phyloP scores from a whole-genome alignment of 768 basidiomycete genomes.

The Pleurotus ostreatus region DNA sequence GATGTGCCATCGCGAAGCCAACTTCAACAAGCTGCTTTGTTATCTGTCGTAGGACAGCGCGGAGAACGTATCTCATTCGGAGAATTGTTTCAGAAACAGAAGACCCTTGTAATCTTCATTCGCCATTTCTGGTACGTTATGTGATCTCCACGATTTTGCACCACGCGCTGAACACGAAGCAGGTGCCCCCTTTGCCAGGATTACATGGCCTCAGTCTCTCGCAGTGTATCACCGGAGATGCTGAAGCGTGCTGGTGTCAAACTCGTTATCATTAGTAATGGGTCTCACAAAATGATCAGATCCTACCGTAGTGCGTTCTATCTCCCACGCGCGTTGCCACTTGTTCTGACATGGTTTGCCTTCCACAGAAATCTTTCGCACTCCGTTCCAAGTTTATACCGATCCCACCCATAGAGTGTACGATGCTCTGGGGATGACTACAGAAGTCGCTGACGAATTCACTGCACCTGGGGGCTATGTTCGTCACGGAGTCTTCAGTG shows the following conservation, averaged over 20 bases:
- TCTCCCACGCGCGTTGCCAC: background rate
- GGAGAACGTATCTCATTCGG: slow-evolving; percentile 54
- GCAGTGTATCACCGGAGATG: slow-evolving; percentile 41
- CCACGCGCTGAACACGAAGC: background rate
- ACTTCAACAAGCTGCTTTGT: slow-evolving; percentile 32
- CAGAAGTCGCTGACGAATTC: slow-evolving; percentile 11
- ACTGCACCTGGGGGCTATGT: slow-evolving; percentile 39
- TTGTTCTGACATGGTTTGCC: background rate
- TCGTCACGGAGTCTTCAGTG: slow-evolving; percentile 44
- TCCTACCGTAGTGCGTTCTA: slow-evolving; percentile 38
- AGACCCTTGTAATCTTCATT: slow-evolving; percentile 64
- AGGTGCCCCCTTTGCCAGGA: slow-evolving; percentile 62
- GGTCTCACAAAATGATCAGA: slow-evolving; percentile 59
- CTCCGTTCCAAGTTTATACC: slow-evolving; percentile 60
- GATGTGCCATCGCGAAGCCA: slow-evolving; percentile 8
- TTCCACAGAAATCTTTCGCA: slow-evolving; percentile 51
- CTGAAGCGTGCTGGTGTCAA: slow-evolving; percentile 48
- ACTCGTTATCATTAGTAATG: slow-evolving; percentile 62
- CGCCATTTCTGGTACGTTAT: slow-evolving; percentile 50
- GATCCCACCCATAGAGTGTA: slow-evolving; percentile 58
- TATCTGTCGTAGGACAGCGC: slow-evolving; percentile 49
- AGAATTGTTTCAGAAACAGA: slow-evolving; percentile 41
- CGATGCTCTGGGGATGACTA: slow-evolving; percentile 54
- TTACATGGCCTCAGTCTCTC: slow-evolving; percentile 60
- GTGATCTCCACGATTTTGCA: background rate